Conservation (phyloP, 176 grass and related monocot genomes). For the Pharus latifolius region DNA sequence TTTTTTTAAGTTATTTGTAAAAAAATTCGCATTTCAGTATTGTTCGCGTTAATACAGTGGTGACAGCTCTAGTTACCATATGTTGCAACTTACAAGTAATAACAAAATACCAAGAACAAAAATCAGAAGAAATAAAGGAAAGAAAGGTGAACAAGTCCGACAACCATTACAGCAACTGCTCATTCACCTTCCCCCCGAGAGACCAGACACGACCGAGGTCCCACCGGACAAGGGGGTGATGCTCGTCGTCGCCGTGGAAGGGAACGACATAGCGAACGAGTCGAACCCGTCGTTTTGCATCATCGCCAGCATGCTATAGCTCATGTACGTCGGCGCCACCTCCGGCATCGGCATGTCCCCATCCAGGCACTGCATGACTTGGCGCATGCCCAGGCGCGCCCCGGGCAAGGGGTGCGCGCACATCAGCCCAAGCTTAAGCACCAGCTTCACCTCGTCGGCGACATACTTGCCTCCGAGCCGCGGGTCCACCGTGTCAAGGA, state of each 20-base stretch:
- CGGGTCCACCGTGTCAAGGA: constrained; percentile 31
- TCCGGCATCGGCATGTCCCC: constrained; percentile 40
- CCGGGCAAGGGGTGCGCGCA: constrained; percentile 44
- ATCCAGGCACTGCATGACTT: constrained; percentile 39
- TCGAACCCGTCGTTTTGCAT: constrained; percentile 60
- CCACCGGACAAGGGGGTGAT: constrained; percentile 22
- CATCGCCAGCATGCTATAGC: constrained; percentile 36
- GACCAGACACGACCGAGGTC: constrained; percentile 28
- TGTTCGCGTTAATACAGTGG: too few relatives aligned
- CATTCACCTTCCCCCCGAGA: constrained; percentile 36
- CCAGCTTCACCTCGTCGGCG: constrained; percentile 34
- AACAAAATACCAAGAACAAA: neutral
- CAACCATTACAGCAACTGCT: neutral
- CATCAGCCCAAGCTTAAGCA: constrained; percentile 25
- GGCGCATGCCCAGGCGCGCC: constrained; percentile 28
- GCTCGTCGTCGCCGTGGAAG: constrained; percentile 22
- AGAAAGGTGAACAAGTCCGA: too few relatives aligned
- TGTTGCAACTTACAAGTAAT: neutral
- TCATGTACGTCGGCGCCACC: constrained; percentile 20
- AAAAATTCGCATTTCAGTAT: too few relatives aligned
- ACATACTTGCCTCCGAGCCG: constrained; percentile 46
- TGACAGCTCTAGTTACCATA: too few relatives aligned
- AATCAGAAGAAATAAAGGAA: too few relatives aligned
- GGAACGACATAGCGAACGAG: constrained; percentile 41
- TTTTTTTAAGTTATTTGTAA: too few relatives aligned